Evolutionary conservation across 2,329 filamentous ascomycete species (phyloP), one percentile per base, ranked within the genome.

Genomic region (Aotearoamyces nothofagi): DNA sequence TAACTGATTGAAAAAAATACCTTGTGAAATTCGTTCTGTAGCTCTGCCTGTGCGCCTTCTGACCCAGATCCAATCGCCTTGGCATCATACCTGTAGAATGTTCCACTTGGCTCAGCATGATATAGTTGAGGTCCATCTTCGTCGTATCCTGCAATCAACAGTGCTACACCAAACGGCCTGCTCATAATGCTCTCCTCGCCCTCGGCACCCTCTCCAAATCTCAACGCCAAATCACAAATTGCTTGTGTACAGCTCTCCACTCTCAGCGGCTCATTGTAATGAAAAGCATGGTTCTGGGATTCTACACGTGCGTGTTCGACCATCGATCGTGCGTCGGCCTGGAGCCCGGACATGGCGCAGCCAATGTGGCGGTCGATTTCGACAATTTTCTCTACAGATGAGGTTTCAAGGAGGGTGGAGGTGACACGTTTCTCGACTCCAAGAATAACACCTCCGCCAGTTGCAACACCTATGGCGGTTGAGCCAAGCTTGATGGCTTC

Each of bases 401-500:
- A 92, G 17, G 90, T 92, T 60, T 96, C 90, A 49, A 98, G 82
- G 38, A 98, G 78, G 37, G 87, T 92, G 33, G 83, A 93, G 36
- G 90, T 98, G 47, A 98, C 90, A 50, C 90, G 86, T 73, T 98
- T 98, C 65, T 98, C 90, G 40, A 98, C 90, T 44, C 90, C 90
- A 29, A 98, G 78, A 51, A 98, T 79, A 37, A 96, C 86, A 50
- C 90, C 90, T 54, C 92, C 81, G 33, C 82, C 80, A 27, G 90
- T 98, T 47, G 90, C 84, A 43, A 98, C 86, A 47, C 90, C 90
- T 61, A 98, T 98, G 52, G 90, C 90, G 45, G 90, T 98, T 49
- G 82, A 92, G 45, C 90, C 90, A 44, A 96, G 81, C 68, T 98
- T 98, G 73, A 98, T 98, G 59, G 90, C 90, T 67, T 98, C 90